Evolutionary conservation across 2,329 filamentous ascomycete species (phyloP), one percentile per base, ranked within the genome.

Genomic region (Pezicula rhizophila): DNA sequence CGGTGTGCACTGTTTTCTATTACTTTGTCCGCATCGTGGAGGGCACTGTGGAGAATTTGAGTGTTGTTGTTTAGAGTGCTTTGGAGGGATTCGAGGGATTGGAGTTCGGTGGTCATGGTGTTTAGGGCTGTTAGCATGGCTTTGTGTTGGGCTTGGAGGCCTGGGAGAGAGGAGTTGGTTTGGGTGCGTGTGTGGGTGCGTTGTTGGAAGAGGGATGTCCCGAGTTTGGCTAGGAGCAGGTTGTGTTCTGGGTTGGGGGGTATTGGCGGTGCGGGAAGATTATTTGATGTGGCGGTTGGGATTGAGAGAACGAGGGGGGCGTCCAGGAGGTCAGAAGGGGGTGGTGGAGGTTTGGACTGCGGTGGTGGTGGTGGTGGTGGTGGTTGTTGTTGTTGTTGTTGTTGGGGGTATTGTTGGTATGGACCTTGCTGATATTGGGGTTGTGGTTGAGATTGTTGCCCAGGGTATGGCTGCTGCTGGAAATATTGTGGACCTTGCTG

Each of bases 161-260:
- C 86, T 0, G 82, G 76, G 31, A 96, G 75, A 17, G 86, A 88
- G 12, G 85, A 77, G 15, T 81, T 77, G 57, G 91, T 91, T 61
- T 93, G 87, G 23, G 78, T 69, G 42, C 86, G 78, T 46, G 82
- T 84, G 42, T 78, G 77, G 52, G 83, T 80, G 14, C 91, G 82
- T 53, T 87, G 83, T 35, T 79, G 71, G 47, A 82, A 75, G 3
- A 97, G 73, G 0, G 83, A 80, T 48, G 78, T 74, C 33, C 85
- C 89, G 26, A 97, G 78, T 40, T 90, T 86, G 46, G 79, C 78
- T 3, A 96, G 76, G 14, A 97, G 79, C 17, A 87, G 85, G 66
- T 97, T 90, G 65, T 96, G 96, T 68, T 97, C 89, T 0, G 93
- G 93, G 61, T 99, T 99, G 0, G 90, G 91, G 0, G 93, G 92